A percentile compares a stretch with the other conserved stretches of the same genome.
Evolutionary conservation across 495 filamentous ascomycete genomes (phyloP).

Genomic region (Xylaria acuta): DNA sequence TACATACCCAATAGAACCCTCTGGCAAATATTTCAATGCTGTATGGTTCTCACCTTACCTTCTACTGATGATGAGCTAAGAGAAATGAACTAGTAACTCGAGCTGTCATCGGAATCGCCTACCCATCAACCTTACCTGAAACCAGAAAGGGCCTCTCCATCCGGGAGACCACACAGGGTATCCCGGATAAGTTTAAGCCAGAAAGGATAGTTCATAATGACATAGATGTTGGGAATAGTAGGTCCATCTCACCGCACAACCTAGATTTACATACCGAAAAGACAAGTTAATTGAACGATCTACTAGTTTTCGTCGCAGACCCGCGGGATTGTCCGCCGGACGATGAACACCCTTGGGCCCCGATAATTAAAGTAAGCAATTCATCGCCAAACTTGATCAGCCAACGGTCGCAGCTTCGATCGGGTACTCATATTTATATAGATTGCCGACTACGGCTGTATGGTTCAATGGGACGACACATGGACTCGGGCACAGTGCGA

Average conservation of each 20-base stretch:
- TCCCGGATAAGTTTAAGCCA: background rate
- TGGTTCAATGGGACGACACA: conserved; percentile 4
- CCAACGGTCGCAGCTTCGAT: background rate
- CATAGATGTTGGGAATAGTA: conserved; percentile 22
- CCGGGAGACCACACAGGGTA: background rate
- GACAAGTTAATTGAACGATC: background rate
- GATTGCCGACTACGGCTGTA: conserved; percentile 26
- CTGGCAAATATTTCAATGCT: conserved; percentile 21
- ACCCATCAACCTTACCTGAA: background rate
- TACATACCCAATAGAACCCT: conserved; percentile 20
- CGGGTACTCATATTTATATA: background rate
- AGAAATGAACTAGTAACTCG: conserved; percentile 8
- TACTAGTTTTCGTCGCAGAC: conserved; percentile 15
- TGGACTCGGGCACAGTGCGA: background rate
- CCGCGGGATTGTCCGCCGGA: background rate
- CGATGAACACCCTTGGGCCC: conserved; percentile 3
- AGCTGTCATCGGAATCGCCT: conserved; percentile 15
- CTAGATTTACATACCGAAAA: background rate
- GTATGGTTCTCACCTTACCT: conserved; percentile 2
- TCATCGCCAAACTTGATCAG: background rate
- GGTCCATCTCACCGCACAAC: background rate
- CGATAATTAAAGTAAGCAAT: conserved; percentile 8
- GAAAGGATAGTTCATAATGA: background rate
- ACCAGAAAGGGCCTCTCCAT: background rate
- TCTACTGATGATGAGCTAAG: background rate